These are phyloP conservation scores for Naganishia sp. DNA, from an alignment of 1,284 basidiomycete species.

Conservation along the genomic window DNA sequence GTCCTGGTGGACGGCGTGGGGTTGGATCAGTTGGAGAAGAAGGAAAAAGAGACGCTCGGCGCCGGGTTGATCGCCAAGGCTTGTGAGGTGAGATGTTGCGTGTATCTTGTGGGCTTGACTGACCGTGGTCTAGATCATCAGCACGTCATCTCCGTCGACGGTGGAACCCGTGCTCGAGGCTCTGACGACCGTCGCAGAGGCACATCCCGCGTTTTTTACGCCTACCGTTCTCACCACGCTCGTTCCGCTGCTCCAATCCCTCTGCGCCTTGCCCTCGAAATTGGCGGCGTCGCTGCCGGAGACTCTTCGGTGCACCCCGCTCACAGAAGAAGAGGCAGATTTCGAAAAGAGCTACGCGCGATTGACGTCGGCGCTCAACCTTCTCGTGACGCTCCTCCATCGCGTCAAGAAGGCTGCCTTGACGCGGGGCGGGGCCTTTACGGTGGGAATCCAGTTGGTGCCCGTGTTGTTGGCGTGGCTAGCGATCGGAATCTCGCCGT, in stretches of 20 bases:
- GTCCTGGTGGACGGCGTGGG: constrained; percentile 1
- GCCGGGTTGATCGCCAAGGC: constrained; percentile 15
- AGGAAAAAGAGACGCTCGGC: constrained; percentile 6
- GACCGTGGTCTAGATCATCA: neutral
- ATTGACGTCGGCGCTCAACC: constrained; percentile 3
- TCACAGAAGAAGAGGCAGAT: neutral
- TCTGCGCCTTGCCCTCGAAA: neutral
- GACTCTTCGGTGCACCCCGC: neutral
- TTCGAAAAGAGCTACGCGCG: constrained; percentile 5
- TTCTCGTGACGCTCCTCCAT: constrained; percentile 16
- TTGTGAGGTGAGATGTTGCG: neutral
- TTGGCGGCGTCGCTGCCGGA: neutral
- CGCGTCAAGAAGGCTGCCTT: neutral
- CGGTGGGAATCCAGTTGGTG: constrained; percentile 1
- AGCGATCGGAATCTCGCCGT: constrained; percentile 11
- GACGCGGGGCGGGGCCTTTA: neutral
- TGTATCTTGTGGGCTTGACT: neutral
- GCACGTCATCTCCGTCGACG: neutral
- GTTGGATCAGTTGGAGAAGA: constrained; percentile 1
- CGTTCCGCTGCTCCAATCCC: neutral
- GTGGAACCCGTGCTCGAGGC: constrained; percentile 1
- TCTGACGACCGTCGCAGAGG: constrained; percentile 6
- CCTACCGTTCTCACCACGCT: neutral
- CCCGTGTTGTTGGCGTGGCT: constrained; percentile 20
- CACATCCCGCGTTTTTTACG: neutral